A percentile compares a stretch with the other conserved stretches of the same genome.
phyloP scores from a whole-genome alignment of 768 basidiomycete species.

The Mycena galopus region DNA sequence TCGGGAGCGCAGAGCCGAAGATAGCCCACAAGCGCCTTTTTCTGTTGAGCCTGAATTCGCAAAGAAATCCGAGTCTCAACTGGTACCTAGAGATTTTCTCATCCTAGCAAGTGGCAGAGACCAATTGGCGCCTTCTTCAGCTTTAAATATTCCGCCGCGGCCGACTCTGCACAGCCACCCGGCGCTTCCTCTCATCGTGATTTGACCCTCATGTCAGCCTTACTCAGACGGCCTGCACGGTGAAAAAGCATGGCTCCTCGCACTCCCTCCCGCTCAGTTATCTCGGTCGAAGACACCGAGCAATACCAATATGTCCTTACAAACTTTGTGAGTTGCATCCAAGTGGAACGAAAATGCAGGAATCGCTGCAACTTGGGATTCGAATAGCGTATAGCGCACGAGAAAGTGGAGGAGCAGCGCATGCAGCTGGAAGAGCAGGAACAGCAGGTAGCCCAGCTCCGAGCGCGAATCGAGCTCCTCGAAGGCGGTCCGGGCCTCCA shows the following conservation, averaged over 20 bases:
- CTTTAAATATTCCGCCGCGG: too few relatives aligned
- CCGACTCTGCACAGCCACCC: too few relatives aligned
- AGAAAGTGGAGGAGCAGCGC: slow-evolving; percentile 89
- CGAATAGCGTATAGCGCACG: slow-evolving; percentile 83
- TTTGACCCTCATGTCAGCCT: too few relatives aligned
- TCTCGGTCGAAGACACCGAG: slow-evolving; percentile 54
- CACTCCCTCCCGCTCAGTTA: not conserved
- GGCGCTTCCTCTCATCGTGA: too few relatives aligned
- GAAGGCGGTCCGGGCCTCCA: slow-evolving; percentile 71
- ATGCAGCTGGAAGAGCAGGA: slow-evolving; percentile 87
- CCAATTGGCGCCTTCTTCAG: too few relatives aligned
- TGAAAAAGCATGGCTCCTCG: slow-evolving; percentile 14
- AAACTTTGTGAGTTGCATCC: slow-evolving; percentile 72
- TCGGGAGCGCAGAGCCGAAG: not conserved
- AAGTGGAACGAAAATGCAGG: not conserved
- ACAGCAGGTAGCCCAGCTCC: slow-evolving; percentile 80
- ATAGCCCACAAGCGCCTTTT: too few relatives aligned
- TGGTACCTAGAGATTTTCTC: too few relatives aligned
- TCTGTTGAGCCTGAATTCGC: too few relatives aligned
- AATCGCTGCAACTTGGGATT: not conserved
- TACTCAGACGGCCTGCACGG: too few relatives aligned
- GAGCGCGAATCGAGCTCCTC: slow-evolving; percentile 77
- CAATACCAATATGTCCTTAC: slow-evolving; percentile 88
- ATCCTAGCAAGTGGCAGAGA: too few relatives aligned
- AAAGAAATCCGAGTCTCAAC: too few relatives aligned